Conservation (phyloP, 805 yeast genomes). For the Yamadazyma philogaea region DNA sequence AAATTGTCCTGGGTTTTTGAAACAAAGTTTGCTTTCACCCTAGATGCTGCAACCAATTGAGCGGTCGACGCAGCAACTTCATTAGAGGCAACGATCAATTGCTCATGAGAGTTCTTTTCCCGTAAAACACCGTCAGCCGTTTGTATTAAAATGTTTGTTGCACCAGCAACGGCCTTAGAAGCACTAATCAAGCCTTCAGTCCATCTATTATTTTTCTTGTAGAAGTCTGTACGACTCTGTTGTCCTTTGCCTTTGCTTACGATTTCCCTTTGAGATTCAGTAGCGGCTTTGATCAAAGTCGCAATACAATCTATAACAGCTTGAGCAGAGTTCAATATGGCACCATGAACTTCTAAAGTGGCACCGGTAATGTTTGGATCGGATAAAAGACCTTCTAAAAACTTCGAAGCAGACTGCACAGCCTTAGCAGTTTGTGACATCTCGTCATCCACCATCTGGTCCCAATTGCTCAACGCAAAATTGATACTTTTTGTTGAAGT, state of each 20-base stretch:
- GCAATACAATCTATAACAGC: slow-evolving; percentile 79
- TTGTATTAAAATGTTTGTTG: slow-evolving; percentile 76
- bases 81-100: slow-evolving; percentile 83
- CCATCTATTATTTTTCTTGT: slow-evolving; percentile 87
- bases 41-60: slow-evolving; percentile 86
- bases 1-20: slow-evolving; percentile 74
- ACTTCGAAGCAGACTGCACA: slow-evolving; percentile 61
- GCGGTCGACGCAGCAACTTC: slow-evolving; percentile 93
- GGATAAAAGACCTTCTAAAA: slow-evolving; percentile 50
- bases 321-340: slow-evolving; percentile 72
- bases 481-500: slow-evolving; percentile 29
- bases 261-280: slow-evolving; percentile 79
- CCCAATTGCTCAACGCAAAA: slow-evolving; percentile 50
- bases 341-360: slow-evolving; percentile 69
- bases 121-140: slow-evolving; percentile 84
- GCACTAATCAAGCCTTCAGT: slow-evolving; percentile 91
- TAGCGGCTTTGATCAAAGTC: slow-evolving; percentile 67
- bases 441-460: slow-evolving; percentile 69
- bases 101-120: slow-evolving; percentile 66
- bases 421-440: slow-evolving; percentile 70
- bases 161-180: slow-evolving; percentile 78
- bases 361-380: slow-evolving; percentile 53
- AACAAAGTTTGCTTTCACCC: slow-evolving; percentile 76
- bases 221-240: slow-evolving; percentile 66
- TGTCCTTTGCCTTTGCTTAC: slow-evolving; percentile 68